Percentiles rank a stretch among this genome's conserved stretches.
These are phyloP conservation scores for Sutorius australiensis DNA, from an alignment of 768 basidiomycete genomes.

Conservation along the genomic window DNA sequence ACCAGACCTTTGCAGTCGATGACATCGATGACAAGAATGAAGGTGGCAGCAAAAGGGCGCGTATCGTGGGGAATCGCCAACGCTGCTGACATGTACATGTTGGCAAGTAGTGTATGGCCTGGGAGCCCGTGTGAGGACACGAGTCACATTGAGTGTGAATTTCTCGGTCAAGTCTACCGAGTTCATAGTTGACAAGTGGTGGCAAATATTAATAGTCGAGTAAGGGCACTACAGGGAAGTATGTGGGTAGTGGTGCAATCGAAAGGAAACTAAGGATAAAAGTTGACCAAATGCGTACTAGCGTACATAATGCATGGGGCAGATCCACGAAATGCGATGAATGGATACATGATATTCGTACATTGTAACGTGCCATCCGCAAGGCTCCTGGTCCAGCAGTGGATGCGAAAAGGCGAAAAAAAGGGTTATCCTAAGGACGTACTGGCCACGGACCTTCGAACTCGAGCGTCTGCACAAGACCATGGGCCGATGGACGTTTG, in stretches of 20 bases:
- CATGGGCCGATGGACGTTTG: slow-evolving; percentile 16
- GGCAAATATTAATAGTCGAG: neutral
- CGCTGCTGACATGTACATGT: neutral
- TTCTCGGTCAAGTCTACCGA: neutral
- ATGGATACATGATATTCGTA: neutral
- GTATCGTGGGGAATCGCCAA: neutral
- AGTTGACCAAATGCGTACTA: neutral
- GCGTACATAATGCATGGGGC: neutral
- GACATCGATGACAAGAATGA: slow-evolving; percentile 5
- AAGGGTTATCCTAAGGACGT: too few species aligned
- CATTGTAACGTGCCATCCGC: neutral
- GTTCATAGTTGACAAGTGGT: neutral
- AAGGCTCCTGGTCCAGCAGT: slow-evolving; percentile 1
- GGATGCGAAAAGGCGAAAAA: neutral
- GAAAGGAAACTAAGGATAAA: too few species aligned
- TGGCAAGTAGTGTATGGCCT: neutral
- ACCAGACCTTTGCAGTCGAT: slow-evolving; percentile 18
- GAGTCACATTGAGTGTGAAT: too few species aligned
- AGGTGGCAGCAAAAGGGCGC: too few species aligned
- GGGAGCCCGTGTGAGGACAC: too few species aligned
- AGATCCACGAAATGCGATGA: neutral
- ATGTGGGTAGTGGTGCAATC: too few species aligned
- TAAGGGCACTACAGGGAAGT: neutral
- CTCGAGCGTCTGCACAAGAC: slow-evolving; percentile 6
- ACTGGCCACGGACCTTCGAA: neutral